Conservation (phyloP, 176 grass and related monocot species). For the Avena sativa region DNA sequence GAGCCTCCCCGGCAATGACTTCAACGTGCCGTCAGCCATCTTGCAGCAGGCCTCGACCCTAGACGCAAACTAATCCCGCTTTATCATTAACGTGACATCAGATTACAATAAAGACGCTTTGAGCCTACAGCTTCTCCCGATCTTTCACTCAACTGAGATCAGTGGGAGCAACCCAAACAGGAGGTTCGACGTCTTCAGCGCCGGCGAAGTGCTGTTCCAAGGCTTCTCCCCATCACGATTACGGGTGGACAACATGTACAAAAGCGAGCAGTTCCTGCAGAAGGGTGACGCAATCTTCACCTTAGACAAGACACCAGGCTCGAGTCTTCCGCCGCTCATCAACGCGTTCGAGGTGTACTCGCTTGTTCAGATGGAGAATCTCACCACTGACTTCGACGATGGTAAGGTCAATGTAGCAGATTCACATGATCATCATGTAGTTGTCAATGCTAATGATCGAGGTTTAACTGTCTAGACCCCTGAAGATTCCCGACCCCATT, state of each 20-base stretch:
- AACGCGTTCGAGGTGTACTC: conserved; percentile 38
- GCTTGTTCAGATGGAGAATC: background rate
- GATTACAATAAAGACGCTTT: fast-evolving
- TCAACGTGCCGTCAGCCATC: background rate
- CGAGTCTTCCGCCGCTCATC: conserved; percentile 22
- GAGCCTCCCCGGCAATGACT: background rate
- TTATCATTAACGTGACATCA: fast-evolving
- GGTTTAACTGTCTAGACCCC: background rate
- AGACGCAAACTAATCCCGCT: background rate
- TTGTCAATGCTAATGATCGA: background rate
- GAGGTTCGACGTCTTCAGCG: background rate
- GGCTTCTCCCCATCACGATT: background rate
- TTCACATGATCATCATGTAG: too few species aligned
- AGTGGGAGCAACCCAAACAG: background rate
- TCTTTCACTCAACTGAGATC: conserved; percentile 40
- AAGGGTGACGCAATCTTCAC: fast-evolving
- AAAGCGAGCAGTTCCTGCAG: background rate
- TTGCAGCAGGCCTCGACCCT: background rate
- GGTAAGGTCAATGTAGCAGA: background rate
- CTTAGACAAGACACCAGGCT: background rate
- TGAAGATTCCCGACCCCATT: background rate
- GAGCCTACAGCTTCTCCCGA: background rate
- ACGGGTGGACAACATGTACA: background rate
- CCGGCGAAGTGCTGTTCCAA: fast-evolving
- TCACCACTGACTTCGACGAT: background rate